Conservation (phyloP, 2,329 filamentous ascomycete species). For the Exophiala sp. region DNA sequence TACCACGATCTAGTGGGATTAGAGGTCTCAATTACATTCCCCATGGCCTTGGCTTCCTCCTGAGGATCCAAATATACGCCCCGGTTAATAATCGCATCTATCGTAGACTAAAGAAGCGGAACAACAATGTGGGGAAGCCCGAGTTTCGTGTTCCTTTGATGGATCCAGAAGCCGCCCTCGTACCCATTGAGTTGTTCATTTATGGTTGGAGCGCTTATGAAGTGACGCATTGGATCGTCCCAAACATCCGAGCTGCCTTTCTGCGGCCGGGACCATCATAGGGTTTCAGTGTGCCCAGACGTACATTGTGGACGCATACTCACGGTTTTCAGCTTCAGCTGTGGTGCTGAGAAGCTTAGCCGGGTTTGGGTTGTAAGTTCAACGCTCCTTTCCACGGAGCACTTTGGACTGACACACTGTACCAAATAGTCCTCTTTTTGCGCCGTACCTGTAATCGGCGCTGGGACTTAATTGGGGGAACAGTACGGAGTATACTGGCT, state of each 20-base stretch:
- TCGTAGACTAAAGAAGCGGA: conserved; percentile 43
- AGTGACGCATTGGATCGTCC: conserved; percentile 52
- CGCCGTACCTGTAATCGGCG: conserved; percentile 39
- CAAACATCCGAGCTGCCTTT: conserved; percentile 53
- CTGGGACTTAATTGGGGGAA: conserved; percentile 41
- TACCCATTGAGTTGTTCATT: conserved; percentile 53
- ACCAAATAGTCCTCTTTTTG: conserved; percentile 36
- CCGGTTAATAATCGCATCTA: conserved; percentile 52
- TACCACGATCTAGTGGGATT: conserved; percentile 56
- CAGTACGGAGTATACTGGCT: conserved; percentile 39
- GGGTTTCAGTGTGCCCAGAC: conserved; percentile 47
- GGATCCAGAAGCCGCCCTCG: conserved; percentile 49
- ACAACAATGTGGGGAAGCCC: conserved; percentile 45
- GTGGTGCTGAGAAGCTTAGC: conserved; percentile 37
- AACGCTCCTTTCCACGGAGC: neutral
- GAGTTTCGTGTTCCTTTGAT: conserved; percentile 64
- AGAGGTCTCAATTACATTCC: conserved; percentile 65
- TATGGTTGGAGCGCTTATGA: conserved; percentile 57
- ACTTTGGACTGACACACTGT: neutral
- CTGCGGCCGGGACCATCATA: conserved; percentile 47
- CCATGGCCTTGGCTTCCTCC: conserved; percentile 59
- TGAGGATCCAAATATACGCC: conserved; percentile 51
- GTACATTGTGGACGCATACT: conserved; percentile 42
- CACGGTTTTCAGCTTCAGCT: conserved; percentile 37
- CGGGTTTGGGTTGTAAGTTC: conserved; percentile 37